Base-by-base conservation (phyloP, 805 yeast genomes). In the Tetrapisispora namnaoensis region DNA sequence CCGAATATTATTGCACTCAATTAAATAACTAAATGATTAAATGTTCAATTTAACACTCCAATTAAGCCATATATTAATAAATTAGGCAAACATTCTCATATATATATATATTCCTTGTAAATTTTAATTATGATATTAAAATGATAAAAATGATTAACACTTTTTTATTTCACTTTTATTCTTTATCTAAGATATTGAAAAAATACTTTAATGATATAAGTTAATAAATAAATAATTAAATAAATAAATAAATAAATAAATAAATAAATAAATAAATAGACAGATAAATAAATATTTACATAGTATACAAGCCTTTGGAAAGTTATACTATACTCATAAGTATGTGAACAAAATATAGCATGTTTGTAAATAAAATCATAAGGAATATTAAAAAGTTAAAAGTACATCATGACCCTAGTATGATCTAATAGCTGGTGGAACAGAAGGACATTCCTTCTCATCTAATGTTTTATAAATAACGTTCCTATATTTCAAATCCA, bases 401-500 rank as follows among this genome's bases (percentile, higher is more conserved):
- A 18, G 28, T 20, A 4, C 10, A 16, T 14, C n/a, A 6, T 22
- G 21, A 3, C 4, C n/a, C 50, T 82, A 91, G 70, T 91, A 91
- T 53, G 88, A 89, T 80, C 99, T 91, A 73, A 85, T 82, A 50
- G 95, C 93, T 51, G 98, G 98, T 57, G 98, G 98, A 55, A 91
- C 96, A 45, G 95, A 76, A 72, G 88, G 86, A 79, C 96, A 89
- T 71, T 91, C 98, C 55, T 70, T 74, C 71, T 80, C 95, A 71
- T 93, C 96, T 70, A 91, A 78, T 41, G 99, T 91, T 52, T 80
- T 75, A 58, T 75, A 73, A 61, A 86, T 79, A 59, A 93, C 98
- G 50, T 74, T 73, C 79, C 99, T 85, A 83, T 91, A 91, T 61
- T 73, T 82, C 71, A 91, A 79, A 49, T 68, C 72, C 47, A 87